phyloP scores from a whole-genome alignment of 1,284 basidiomycete genomes.

The Takashimella koratensis region DNA sequence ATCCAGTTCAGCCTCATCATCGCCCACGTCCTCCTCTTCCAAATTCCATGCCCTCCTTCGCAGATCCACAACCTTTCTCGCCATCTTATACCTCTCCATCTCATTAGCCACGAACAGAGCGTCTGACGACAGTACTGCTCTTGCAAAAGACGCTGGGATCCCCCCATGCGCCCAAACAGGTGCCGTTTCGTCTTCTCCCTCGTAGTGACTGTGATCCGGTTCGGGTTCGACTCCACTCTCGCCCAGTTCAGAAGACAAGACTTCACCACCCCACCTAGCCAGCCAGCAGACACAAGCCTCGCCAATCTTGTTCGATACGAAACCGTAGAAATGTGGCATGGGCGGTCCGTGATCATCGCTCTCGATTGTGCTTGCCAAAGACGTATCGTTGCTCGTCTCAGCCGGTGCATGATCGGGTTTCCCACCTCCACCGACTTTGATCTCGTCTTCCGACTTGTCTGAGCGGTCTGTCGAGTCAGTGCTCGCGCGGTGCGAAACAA shows the following conservation, averaged over 20 bases:
- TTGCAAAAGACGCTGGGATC: constrained; percentile 66
- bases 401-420: not conserved
- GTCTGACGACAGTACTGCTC: constrained; percentile 71
- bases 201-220: not conserved
- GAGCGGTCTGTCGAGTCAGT: constrained; percentile 12
- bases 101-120: constrained; percentile 76
- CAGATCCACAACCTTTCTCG: constrained; percentile 70
- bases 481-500: constrained; percentile 5
- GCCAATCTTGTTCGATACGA: constrained; percentile 81
- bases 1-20: constrained; percentile 52
- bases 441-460: constrained; percentile 8
- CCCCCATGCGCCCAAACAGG: constrained; percentile 67
- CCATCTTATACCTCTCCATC: constrained; percentile 73
- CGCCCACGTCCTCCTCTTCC: constrained; percentile 39
- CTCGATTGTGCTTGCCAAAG: not conserved
- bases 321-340: constrained; percentile 66
- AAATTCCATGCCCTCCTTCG: constrained; percentile 53
- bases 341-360: constrained; percentile 3
- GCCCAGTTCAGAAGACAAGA: constrained; percentile 64
- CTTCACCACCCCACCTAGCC: constrained; percentile 75
- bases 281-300: constrained; percentile 87
- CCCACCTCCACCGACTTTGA: constrained; percentile 4
- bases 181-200: not conserved
- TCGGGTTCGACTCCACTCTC: not conserved
- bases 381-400: not conserved